A percentile compares a stretch with the other conserved stretches of the same genome.
Evolutionary conservation across 305 asterid species (phyloP).

Genomic region (Fraxinus sp.): DNA sequence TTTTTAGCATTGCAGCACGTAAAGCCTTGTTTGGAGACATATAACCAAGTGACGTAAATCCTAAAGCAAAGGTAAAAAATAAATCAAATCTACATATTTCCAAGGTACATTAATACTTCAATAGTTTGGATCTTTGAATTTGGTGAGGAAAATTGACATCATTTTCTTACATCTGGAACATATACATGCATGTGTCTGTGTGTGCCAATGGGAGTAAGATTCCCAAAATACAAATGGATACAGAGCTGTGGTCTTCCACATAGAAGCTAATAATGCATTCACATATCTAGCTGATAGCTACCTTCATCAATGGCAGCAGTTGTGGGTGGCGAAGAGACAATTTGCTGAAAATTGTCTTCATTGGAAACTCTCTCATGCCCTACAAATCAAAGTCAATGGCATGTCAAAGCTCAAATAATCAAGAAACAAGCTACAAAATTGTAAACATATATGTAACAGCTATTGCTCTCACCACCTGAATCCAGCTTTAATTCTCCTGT

Average conservation of each 20-base stretch:
- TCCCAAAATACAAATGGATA: background rate
- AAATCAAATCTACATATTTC: background rate
- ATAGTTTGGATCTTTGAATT: background rate
- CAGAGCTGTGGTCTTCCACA: background rate
- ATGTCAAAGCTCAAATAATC: slow-evolving; percentile 13
- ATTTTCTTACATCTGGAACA: background rate
- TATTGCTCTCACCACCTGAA: slow-evolving; percentile 51
- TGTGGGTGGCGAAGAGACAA: background rate
- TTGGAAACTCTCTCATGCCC: slow-evolving; percentile 40
- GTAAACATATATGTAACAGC: background rate
- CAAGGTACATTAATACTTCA: background rate
- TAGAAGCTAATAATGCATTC: background rate
- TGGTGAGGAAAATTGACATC: background rate
- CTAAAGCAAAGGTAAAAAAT: slow-evolving; percentile 10
- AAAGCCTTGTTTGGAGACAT: slow-evolving; percentile 23
- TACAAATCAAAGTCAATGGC: slow-evolving; percentile 27
- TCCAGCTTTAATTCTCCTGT: slow-evolving; percentile 31
- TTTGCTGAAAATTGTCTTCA: slow-evolving; percentile 27
- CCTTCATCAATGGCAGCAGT: background rate
- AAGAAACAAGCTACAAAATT: background rate
- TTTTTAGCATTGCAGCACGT: slow-evolving; percentile 41
- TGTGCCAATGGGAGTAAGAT: background rate
- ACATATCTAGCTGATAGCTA: background rate
- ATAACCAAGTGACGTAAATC: slow-evolving; percentile 25
- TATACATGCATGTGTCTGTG: background rate